Evolutionary conservation across 1,139 yeast species (phyloP).

Genomic region (Taiozyma sp.): DNA sequence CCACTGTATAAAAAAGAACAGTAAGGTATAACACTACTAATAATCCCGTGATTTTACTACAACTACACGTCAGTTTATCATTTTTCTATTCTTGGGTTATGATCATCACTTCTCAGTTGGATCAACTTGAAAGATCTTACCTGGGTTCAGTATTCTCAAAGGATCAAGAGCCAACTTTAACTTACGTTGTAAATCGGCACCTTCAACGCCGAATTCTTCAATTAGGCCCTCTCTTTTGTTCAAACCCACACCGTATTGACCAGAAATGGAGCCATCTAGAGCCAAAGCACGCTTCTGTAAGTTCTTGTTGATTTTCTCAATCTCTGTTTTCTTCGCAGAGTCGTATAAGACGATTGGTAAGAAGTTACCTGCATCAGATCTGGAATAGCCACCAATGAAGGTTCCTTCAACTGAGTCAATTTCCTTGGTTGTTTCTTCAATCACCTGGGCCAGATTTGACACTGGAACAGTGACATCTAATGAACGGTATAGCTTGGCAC

Average conservation of each 20-base stretch:
- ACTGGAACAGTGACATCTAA: slow-evolving; percentile 87
- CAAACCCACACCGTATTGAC: slow-evolving; percentile 61
- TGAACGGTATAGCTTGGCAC: slow-evolving; percentile 71
- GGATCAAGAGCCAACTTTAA: slow-evolving; percentile 52
- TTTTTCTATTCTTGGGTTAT: too few relatives aligned
- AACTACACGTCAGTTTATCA: too few relatives aligned
- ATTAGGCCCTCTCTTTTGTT: slow-evolving; percentile 50
- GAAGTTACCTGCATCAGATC: slow-evolving; percentile 62
- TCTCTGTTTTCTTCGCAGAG: slow-evolving; percentile 25
- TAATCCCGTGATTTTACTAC: too few relatives aligned
- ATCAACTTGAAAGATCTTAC: slow-evolving; percentile 50
- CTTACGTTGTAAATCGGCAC: slow-evolving; percentile 50
- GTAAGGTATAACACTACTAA: too few relatives aligned
- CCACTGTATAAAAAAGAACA: too few relatives aligned
- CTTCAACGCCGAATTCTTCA: slow-evolving; percentile 43
- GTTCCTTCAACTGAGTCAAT: slow-evolving; percentile 77
- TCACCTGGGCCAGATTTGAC: slow-evolving; percentile 56
- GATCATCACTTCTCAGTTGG: slow-evolving; percentile 33
- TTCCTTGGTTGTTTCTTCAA: slow-evolving; percentile 50
- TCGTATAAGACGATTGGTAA: slow-evolving; percentile 47
- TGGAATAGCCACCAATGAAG: slow-evolving; percentile 60
- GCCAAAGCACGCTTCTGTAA: slow-evolving; percentile 30
- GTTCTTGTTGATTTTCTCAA: slow-evolving; percentile 26
- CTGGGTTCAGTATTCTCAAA: slow-evolving; percentile 54
- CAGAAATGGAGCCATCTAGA: slow-evolving; percentile 55